Evolutionary conservation across 176 grass and related monocot genomes (phyloP).

Genomic region (Oropetium thomaeum): DNA sequence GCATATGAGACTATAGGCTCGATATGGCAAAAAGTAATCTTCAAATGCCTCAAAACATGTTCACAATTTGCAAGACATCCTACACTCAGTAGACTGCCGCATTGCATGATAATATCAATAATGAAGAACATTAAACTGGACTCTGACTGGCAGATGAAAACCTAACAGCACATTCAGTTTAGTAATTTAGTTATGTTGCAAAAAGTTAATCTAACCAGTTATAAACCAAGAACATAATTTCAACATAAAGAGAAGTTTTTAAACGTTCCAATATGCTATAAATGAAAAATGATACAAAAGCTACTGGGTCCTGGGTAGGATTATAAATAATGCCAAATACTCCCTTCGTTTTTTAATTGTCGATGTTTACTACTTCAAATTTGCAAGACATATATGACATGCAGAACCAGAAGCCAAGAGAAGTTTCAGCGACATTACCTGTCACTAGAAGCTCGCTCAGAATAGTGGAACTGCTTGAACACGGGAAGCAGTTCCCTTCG

Average conservation of each 20-base stretch:
- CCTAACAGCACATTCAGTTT: neutral
- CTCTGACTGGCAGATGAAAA: neutral
- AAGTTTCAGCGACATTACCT: constrained; percentile 54
- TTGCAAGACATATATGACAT: neutral
- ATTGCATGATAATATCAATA: neutral
- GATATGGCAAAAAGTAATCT: neutral
- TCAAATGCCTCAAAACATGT: neutral
- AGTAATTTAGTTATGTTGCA: neutral
- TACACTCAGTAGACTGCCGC: constrained; percentile 4
- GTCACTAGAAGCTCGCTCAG: constrained; percentile 56
- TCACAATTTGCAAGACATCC: constrained; percentile 8
- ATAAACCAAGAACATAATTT: neutral
- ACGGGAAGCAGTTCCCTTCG: constrained; percentile 85
- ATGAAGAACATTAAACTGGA: neutral
- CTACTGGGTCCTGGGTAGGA: too few relatives aligned
- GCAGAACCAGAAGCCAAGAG: neutral
- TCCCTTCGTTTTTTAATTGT: too few relatives aligned
- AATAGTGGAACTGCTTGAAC: constrained; percentile 81
- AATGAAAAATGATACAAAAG: neutral
- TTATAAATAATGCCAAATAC: neutral
- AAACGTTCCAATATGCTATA: neutral
- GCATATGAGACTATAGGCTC: neutral
- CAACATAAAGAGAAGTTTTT: neutral
- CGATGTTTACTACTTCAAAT: too few relatives aligned
- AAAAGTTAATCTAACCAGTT: neutral